phyloP scores from a whole-genome alignment of 441 rosid species.

The Adansonia grandidieri region DNA sequence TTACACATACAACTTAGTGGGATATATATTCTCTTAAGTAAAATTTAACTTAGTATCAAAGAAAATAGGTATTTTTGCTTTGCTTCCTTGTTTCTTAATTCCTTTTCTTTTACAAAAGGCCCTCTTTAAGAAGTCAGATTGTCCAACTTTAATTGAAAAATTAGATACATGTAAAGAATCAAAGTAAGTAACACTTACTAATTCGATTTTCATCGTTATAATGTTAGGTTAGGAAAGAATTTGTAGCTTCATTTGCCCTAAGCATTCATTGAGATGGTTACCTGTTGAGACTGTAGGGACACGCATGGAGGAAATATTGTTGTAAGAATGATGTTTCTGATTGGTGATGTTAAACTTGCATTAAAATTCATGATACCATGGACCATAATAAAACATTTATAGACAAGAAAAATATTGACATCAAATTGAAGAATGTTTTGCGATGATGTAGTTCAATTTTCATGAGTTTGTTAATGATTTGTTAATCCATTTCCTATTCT shows the following conservation, averaged over 20 bases:
- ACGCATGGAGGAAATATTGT: not conserved
- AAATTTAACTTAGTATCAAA: not conserved
- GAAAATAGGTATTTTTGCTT: not conserved
- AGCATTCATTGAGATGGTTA: constrained; percentile 6
- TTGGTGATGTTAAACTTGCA: not conserved
- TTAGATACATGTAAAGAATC: constrained; percentile 15
- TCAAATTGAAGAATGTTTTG: constrained; percentile 11
- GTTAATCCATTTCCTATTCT: constrained; percentile 23
- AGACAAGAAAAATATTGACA: not conserved
- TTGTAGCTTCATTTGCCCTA: constrained; percentile 11
- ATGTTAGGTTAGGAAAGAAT: not conserved
- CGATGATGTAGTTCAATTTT: constrained; percentile 13
- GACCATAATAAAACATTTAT: constrained; percentile 9
- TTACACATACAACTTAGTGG: constrained; percentile 12
- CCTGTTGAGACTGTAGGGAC: not conserved
- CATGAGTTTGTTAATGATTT: constrained; percentile 11
- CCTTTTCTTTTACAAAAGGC: not conserved
- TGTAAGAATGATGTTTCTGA: constrained; percentile 1
- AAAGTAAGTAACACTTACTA: not conserved
- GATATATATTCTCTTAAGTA: constrained; percentile 8
- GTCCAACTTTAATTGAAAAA: not conserved
- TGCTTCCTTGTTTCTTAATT: constrained; percentile 6
- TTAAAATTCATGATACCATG: not conserved
- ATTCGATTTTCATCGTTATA: not conserved
- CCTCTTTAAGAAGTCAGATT: constrained; percentile 4